A percentile compares a stretch with the other conserved stretches of the same genome.
phyloP scores from a whole-genome alignment of 106 monocot species.

The Dactylorhiza incarnata region DNA sequence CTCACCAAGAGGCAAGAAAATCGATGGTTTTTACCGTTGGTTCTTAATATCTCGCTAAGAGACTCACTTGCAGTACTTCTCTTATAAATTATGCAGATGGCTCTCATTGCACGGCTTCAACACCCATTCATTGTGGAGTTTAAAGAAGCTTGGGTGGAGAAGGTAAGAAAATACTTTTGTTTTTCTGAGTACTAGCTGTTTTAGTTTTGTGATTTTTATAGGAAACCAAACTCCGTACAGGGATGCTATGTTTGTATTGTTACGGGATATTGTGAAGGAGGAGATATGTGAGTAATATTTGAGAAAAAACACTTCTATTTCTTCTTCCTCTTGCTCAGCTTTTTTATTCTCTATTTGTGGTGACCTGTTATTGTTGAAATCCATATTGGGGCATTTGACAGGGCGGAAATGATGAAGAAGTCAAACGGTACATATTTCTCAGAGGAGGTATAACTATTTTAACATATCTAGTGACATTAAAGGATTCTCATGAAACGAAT shows the following conservation, averaged over 20 bases:
- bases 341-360: neutral
- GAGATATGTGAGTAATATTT: conserved; percentile 76
- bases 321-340: neutral
- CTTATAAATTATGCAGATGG: conserved; percentile 54
- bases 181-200: neutral
- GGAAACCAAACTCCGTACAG: conserved; percentile 22
- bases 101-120: conserved; percentile 86
- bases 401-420: conserved; percentile 88
- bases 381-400: conserved; percentile 16
- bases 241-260: conserved; percentile 98
- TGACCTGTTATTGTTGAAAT: neutral
- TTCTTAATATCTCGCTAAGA: neutral
- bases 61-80: neutral
- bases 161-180: conserved; percentile 34
- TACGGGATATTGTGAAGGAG: conserved; percentile 97
- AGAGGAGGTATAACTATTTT: conserved; percentile 60
- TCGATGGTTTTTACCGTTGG: neutral
- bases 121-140: conserved; percentile 96
- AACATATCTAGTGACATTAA: neutral
- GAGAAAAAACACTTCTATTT: neutral
- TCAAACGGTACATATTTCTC: conserved; percentile 65
- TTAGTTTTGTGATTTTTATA: conserved; percentile 1
- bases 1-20: conserved; percentile 81
- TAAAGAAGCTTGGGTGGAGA: conserved; percentile 99
- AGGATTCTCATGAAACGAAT: neutral